Evolutionary conservation across 176 grass and related monocot genomes (phyloP), one percentile per base, ranked within the genome.

Genomic region (Oryza officinalis): DNA sequence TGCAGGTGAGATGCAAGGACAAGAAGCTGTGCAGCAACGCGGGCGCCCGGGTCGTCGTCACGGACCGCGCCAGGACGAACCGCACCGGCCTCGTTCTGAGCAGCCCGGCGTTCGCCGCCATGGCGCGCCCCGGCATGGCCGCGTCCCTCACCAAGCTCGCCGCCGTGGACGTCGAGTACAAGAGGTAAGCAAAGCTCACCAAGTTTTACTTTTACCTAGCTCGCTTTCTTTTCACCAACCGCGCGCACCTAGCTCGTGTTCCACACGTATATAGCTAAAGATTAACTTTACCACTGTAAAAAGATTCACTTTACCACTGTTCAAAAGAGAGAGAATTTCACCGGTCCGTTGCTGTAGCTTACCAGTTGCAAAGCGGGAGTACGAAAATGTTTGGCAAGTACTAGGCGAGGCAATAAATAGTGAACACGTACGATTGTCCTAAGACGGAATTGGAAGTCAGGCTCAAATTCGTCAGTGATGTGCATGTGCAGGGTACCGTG

Each of bases 1-100:
- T 49, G 54, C 77, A 98, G 95, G 90, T 98, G 33, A 81, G 91
- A 27, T 99, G 96, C 93, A 94, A 90, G 87, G 89, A 90, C 80
- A 7, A 23, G 13, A 68, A 83, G 41, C 44, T 99, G 0, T 99
- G 96, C 78, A 44, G 15, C 47, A 37, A 15, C 18, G 38, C 83
- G 30, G 96, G 96, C 13, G 87, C 76, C 23, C 88, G 81, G 63
- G 96, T 96, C 20, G 86, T 94, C 2, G 35, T 99, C 65, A 92
- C 93, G 1, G 91, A 96, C 75, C 79, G 83, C 28, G 85, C 84
- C 77, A 96, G 74, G 83, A 90, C 80, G 31, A 96, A 96, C 76
- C 72, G 49, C 50, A 96, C 91, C 18, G 89, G 83, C 79, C 89
- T 99, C 41, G 80, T 90, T 6, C 91, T 99, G 18, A 81, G 85